These are phyloP conservation scores for Paecilomyces formosus DNA, from an alignment of 2,329 filamentous ascomycete genomes.

Conservation along the genomic window DNA sequence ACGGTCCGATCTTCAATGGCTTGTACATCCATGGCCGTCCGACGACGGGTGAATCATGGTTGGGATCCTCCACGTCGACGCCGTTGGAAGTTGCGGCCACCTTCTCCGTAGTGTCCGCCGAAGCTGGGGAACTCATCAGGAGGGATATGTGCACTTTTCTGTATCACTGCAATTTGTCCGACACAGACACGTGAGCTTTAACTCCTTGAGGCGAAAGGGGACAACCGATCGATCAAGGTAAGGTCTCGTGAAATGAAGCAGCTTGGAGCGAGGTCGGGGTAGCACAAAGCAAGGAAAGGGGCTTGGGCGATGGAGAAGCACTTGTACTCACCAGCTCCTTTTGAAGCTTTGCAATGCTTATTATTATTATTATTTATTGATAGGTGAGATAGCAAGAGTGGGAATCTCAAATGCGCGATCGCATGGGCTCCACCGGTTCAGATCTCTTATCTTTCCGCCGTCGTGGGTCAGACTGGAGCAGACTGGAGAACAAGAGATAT, in stretches of 20 bases:
- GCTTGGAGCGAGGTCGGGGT: background rate
- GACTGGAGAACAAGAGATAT: background rate
- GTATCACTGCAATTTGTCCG: background rate
- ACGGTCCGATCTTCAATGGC: conserved; percentile 47
- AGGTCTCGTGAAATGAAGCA: background rate
- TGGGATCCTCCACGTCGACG: conserved; percentile 10
- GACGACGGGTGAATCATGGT: conserved; percentile 12
- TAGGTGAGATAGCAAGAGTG: background rate
- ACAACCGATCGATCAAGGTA: background rate
- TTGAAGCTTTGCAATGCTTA: background rate
- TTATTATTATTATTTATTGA: background rate
- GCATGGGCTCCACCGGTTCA: background rate
- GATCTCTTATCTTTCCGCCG: background rate
- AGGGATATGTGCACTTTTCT: background rate
- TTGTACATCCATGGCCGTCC: conserved; percentile 60
- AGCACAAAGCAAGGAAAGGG: background rate
- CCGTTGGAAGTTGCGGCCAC: conserved; percentile 26
- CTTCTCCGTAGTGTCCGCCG: conserved; percentile 4
- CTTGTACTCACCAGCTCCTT: background rate
- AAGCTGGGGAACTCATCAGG: background rate
- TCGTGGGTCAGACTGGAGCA: background rate
- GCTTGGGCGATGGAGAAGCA: background rate
- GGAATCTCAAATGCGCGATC: background rate
- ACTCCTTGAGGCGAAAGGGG: background rate
- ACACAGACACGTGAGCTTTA: background rate